Conservation (phyloP, 192 early-diverging fungal genomes). For the Jimgerdemannia lactiflua region DNA sequence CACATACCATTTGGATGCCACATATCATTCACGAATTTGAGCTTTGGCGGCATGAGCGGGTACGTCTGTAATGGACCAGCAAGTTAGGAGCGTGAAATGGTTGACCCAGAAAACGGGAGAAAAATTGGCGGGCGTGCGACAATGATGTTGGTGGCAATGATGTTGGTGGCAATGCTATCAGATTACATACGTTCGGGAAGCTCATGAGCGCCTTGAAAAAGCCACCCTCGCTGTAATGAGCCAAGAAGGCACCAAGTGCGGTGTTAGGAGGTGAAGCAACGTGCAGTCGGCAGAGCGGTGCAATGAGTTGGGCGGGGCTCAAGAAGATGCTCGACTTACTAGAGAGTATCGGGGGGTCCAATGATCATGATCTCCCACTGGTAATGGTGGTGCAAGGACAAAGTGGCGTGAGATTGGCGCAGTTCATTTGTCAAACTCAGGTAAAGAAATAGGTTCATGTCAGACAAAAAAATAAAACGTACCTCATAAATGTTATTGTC, state of each 20-base stretch:
- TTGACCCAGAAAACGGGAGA: not conserved
- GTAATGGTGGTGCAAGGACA: slow-evolving; percentile 5
- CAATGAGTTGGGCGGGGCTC: slow-evolving; percentile 2
- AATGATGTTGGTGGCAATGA: not conserved
- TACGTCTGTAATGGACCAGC: slow-evolving; percentile 56
- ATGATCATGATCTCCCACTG: slow-evolving; percentile 92
- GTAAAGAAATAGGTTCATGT: slow-evolving; percentile 2
- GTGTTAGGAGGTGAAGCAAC: slow-evolving; percentile 7
- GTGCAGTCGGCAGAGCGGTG: not conserved
- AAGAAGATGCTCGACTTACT: slow-evolving; percentile 49
- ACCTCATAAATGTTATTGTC: slow-evolving; percentile 88
- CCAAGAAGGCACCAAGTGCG: slow-evolving; percentile 4
- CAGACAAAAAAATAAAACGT: slow-evolving; percentile 12
- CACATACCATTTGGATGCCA: slow-evolving; percentile 87
- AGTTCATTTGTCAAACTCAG: not conserved
- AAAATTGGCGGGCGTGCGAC: not conserved
- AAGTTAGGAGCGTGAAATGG: not conserved
- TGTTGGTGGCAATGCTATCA: not conserved
- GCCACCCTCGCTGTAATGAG: slow-evolving; percentile 77
- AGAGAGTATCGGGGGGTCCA: slow-evolving; percentile 83
- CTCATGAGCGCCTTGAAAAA: slow-evolving; percentile 84
- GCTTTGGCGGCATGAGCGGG: slow-evolving; percentile 85
- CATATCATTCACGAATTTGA: slow-evolving; percentile 83
- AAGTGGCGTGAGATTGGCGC: not conserved
- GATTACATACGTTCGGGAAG: slow-evolving; percentile 53